Evolutionary conservation across 202 grass and related monocot genomes (phyloP).

Genomic region (Panicum virgatum): DNA sequence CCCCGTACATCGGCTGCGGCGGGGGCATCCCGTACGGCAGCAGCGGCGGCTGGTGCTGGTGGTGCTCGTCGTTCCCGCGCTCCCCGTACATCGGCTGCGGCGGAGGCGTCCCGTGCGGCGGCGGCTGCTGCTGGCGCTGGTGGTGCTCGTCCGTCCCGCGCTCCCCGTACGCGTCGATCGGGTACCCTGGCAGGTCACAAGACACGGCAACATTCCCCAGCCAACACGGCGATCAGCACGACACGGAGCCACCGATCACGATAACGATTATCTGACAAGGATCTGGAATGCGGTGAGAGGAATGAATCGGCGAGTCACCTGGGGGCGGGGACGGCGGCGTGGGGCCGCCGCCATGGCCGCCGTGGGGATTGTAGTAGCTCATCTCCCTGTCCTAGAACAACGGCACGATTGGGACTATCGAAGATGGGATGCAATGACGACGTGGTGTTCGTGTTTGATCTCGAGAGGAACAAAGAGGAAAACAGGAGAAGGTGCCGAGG

Average conservation of each 20-base stretch:
- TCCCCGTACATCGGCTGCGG: constrained; percentile 26
- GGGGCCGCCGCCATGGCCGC: too few species aligned
- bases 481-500: neutral
- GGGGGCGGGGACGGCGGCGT: constrained; percentile 42
- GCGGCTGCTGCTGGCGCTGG: neutral
- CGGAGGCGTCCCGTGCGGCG: neutral
- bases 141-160: constrained; percentile 5
- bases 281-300: neutral
- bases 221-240: neutral
- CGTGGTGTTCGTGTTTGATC: neutral
- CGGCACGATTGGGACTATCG: too few species aligned
- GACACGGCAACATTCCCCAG: neutral
- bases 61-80: neutral
- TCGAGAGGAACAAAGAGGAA: neutral
- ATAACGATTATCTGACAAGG: neutral
- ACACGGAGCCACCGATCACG: too few species aligned
- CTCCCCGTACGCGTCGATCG: constrained; percentile 39
- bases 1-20: constrained; percentile 25
- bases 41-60: neutral
- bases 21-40: neutral
- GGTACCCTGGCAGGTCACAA: constrained; percentile 37
- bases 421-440: neutral
- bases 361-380: constrained; percentile 71
- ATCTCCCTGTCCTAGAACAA: too few species aligned
- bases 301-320: constrained; percentile 29